Conservation (phyloP, 2,329 filamentous ascomycete species). For the Fusarium sp. region DNA sequence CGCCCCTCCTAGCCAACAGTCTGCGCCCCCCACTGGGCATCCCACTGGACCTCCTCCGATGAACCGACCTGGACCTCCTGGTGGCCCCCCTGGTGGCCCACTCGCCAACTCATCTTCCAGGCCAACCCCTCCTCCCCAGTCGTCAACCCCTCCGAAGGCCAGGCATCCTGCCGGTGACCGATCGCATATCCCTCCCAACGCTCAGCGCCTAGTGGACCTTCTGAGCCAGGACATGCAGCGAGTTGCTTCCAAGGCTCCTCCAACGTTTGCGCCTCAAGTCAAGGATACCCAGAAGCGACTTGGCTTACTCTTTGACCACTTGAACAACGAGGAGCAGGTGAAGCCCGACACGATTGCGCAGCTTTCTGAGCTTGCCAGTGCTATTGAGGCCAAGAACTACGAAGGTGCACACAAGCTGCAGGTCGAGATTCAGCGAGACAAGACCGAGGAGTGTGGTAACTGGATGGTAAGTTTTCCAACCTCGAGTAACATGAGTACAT, state of each 20-base stretch:
- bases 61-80: constrained; percentile 50
- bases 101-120: constrained; percentile 46
- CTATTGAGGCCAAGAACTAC: constrained; percentile 77
- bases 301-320: constrained; percentile 92
- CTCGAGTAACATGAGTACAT: not conserved
- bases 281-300: constrained; percentile 94
- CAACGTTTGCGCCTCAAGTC: constrained; percentile 88
- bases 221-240: constrained; percentile 88
- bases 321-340: constrained; percentile 94
- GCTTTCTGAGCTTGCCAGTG: constrained; percentile 72
- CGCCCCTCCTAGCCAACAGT: constrained; percentile 53
- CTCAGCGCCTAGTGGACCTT: constrained; percentile 84
- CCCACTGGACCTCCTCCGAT: constrained; percentile 53
- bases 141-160: constrained; percentile 63
- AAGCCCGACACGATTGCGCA: constrained; percentile 81
- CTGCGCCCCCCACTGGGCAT: constrained; percentile 56
- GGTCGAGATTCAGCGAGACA: constrained; percentile 80
- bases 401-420: constrained; percentile 75
- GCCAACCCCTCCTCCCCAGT: constrained; percentile 61
- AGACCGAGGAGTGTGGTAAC: constrained; percentile 83
- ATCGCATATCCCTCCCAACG: constrained; percentile 83
- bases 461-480: constrained; percentile 78
- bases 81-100: constrained; percentile 52
- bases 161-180: constrained; percentile 88
- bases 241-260: constrained; percentile 85